phyloP scores from a whole-genome alignment of 345 rosid species.

The Ceriops tagal region DNA sequence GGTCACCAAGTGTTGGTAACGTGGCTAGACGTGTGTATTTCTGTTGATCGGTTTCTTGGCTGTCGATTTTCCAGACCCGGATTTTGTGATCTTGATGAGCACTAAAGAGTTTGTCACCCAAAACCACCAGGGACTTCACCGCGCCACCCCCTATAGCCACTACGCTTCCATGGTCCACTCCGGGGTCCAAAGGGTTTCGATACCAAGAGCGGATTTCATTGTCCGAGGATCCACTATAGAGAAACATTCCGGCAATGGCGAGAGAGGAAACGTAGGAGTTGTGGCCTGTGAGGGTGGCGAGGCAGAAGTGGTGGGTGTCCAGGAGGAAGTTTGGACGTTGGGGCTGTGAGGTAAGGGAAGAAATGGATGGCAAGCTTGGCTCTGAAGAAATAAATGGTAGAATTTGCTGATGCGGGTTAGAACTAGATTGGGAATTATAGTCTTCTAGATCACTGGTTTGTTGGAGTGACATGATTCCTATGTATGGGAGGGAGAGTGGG shows the following conservation, averaged over 20 bases:
- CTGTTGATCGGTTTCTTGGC: constrained; percentile 35
- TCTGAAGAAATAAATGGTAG: constrained; percentile 25
- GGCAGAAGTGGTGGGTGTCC: constrained; percentile 40
- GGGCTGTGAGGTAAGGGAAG: constrained; percentile 33
- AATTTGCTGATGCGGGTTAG: constrained; percentile 13
- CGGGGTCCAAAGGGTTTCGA: constrained; percentile 33
- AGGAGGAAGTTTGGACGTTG: constrained; percentile 17
- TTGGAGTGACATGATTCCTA: constrained; percentile 26
- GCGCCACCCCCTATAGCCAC: constrained; percentile 60
- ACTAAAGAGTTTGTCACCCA: constrained; percentile 68
- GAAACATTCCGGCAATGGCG: constrained; percentile 53
- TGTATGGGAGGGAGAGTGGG: background rate
- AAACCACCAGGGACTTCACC: constrained; percentile 68
- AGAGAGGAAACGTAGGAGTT: constrained; percentile 64
- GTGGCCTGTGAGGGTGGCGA: constrained; percentile 60
- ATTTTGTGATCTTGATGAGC: constrained; percentile 96
- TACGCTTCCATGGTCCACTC: constrained; percentile 22
- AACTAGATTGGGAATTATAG: constrained; percentile 23
- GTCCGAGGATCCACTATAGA: constrained; percentile 64
- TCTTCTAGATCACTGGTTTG: constrained; percentile 18
- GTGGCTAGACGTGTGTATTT: constrained; percentile 67
- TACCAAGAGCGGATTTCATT: constrained; percentile 65
- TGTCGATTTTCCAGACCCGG: constrained; percentile 77
- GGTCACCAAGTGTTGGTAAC: constrained; percentile 76
- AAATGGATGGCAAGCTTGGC: constrained; percentile 40